Evolutionary conservation across 2,329 filamentous ascomycete species (phyloP), one percentile per base, ranked within the genome.

Genomic region (Aspergillus ruber): DNA sequence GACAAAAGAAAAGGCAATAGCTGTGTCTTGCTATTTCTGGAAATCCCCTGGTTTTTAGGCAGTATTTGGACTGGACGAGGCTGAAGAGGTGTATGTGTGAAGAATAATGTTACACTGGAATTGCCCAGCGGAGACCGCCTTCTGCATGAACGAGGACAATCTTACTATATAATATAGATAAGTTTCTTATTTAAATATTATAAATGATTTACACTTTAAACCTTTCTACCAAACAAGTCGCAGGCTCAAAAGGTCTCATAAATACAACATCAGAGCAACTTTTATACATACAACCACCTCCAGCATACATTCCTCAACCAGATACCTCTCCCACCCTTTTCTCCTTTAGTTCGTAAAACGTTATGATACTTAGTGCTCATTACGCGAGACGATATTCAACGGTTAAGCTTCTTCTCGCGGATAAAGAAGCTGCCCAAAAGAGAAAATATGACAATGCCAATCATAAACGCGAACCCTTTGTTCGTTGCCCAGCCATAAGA

Each of bases 401-500:
- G 60, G 51, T 53, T 74, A 18, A 84, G 60, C 48, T 71, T 75
- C 64, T 73, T 81, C 66, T 85, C 82, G 49, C 68, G 73, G 9
- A 85, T 76, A 51, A 80, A 84, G 46, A 63, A 59, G 23, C 64
- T 65, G 46, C 63, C 65, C n/a, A 72, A 48, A 43, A 69, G 51
- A 29, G 78, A 74, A 42, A 77, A 75, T 38, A 70, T 64, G 3
- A 78, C 74, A n/a, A 82, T 60, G 3, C 59, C 66, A 46, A 77
- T 63, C 60, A 77, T 67, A 27, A 82, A 69, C 2, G 58, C 67
- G 57, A 82, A 76, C 0, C 78, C 76, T 21, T 72, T 71, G 47
- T 74, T 71, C 6, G 73, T 77, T 36, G 79, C 76, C 56, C 69
- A 71, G 38, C 81, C 80, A 65, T 90, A 91, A 61, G 84, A 87